Base-by-base conservation (phyloP, 495 filamentous ascomycete genomes). In the Daldinia caldariorum region DNA sequence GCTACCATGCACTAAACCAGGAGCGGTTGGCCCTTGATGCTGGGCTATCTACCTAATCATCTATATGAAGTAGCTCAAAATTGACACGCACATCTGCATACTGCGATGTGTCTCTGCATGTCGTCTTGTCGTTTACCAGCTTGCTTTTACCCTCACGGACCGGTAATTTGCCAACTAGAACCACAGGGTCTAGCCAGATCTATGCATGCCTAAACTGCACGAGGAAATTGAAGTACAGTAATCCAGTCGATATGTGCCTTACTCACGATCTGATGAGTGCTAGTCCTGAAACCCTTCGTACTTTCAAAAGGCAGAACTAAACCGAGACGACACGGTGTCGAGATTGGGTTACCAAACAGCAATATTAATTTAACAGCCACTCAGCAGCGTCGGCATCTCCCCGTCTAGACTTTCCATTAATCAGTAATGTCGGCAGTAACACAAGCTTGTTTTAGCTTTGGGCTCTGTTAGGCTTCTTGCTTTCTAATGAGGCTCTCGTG, bases 161-260 rank as follows among this genome's bases (percentile, higher is more conserved):
- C 62, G 51, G 63, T 47, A 58, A 59, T 66, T 66, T 66, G 37
- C 31, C 14, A 37, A 43, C 13, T 6, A 43, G 18, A 34, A 20
- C 20, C 54, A 12, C 16, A 39, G 49, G 58, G 53, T 63, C 68
- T 71, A 45, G 68, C 63, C 62, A 55, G 58, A 62, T 58, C 62
- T 63, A 71, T 31, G 43, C 62, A 50, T 20, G n/a, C n/a, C n/a
- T n/a, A n/a, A 34, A 16, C 37, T 37, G 58, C 26, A 41, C 8
- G 29, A 22, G 16, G 26, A 20, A 22, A 43, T 57, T 38, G 35
- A 66, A 47, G 29, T 29, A 58, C 41, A 60, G 57, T 61, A 61
- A 66, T 57, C 51, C 43, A 56, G 37, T 49, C 35, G 32, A 20
- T 34, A 3, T 12, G 1, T 18, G 7, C 51, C 49, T 53, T 41